Conservation (phyloP, 257 asterid species). For the Solanum pinnatisectum region DNA sequence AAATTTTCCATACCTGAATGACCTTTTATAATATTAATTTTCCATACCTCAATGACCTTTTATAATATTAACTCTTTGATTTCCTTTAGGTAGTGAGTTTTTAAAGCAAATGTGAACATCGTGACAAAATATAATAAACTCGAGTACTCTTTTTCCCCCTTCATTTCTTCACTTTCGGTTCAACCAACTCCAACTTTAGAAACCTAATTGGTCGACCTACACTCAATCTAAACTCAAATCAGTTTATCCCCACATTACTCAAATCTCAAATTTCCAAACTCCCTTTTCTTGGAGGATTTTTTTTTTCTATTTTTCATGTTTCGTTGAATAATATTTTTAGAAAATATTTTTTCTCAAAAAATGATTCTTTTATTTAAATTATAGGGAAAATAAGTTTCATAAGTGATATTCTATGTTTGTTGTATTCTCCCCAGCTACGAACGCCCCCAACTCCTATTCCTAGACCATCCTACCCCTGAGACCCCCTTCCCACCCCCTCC, state of each 20-base stretch:
- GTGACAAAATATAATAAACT: background rate
- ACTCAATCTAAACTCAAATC: background rate
- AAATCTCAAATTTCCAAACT: background rate
- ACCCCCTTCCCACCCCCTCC: background rate
- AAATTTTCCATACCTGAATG: accelerated
- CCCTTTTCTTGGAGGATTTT: background rate
- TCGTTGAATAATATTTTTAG: accelerated
- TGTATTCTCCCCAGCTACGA: background rate
- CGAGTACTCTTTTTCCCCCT: background rate
- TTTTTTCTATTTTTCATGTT: too few relatives aligned
- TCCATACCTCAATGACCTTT: too few relatives aligned
- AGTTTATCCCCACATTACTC: background rate
- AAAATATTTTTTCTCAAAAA: background rate
- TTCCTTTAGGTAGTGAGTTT: background rate
- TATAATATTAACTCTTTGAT: background rate
- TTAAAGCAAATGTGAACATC: background rate
- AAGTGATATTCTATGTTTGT: background rate
- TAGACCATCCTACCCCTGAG: background rate
- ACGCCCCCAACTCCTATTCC: background rate
- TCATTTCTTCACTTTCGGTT: slow-evolving; percentile 1
- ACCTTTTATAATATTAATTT: background rate
- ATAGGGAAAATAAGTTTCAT: background rate
- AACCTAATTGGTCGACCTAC: background rate
- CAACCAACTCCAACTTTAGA: background rate
- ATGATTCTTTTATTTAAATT: too few relatives aligned